Evolutionary conservation across 768 basidiomycete genomes (phyloP), one percentile per base, ranked within the genome.

Genomic region (Lentinula guzmanii): DNA sequence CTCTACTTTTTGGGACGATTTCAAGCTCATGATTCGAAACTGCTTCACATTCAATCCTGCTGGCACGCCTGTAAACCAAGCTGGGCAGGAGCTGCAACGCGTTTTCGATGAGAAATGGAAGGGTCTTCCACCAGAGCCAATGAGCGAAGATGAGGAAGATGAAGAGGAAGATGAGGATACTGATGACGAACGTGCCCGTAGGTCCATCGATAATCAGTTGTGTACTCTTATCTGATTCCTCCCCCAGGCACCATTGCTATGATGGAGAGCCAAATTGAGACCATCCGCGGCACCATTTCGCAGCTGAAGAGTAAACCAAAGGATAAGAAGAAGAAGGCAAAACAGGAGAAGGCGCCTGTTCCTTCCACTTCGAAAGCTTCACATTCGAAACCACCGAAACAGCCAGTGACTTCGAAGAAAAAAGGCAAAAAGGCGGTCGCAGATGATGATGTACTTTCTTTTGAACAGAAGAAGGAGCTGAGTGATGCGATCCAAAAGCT

Each of bases 401-500:
- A 41, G 43, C 63, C 62, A 16, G 67, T 76, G 6, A 71, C 77
- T 13, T 68, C 78, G 16, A 69, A 74, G 43, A 86, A 86, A 76
- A 87, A 86, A 74, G 84, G 82, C 68, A 66, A 74, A 37, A 91
- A 90, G 79, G 90, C 89, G 15, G 18, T 79, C 42, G 72, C 86
- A 48, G 75, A 93, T 65, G 89, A 92, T 67, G 91, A 94, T 61
- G 86, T 89, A 52, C 80, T 98, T 41, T 90, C 92, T 56, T 92
- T 96, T 71, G 93, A 94, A 65, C 96, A 98, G 79, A 99, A 99
- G 88, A 95, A 97, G 75, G 94, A 98, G 70, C 78, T 99, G 60
- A 96, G 95, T 69, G 95, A 98, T 74, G 91, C 94, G 56, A 99
- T 99, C 65, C 82, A 83, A 63, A 83, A 83, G 68, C 84, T 97